A percentile compares a stretch with the other conserved stretches of the same genome.
Conservation (phyloP, 106 monocot genomes). For the Acanthochlamys bracteata region DNA sequence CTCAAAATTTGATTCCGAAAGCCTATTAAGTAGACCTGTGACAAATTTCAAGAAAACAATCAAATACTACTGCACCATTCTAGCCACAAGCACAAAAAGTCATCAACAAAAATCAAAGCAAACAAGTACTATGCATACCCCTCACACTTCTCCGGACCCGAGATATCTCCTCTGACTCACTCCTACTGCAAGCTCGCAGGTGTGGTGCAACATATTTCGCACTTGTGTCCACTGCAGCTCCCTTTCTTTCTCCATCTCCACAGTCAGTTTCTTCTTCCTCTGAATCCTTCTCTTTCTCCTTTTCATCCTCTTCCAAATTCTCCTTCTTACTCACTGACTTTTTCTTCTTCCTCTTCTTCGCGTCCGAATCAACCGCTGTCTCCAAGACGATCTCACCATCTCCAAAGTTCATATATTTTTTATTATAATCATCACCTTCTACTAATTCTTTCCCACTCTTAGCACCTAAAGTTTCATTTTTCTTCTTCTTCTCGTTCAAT, state of each 20-base stretch:
- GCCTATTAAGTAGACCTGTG: constrained; percentile 63
- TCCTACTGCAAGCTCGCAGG: constrained; percentile 25
- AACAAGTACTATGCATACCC: no score
- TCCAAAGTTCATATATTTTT: no score
- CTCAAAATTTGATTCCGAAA: constrained; percentile 75
- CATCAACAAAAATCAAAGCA: neutral
- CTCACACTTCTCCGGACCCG: constrained; percentile 62
- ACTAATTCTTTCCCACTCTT: no score
- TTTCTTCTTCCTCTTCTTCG: neutral
- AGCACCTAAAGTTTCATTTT: no score
- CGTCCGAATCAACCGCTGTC: neutral
- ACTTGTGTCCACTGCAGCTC: neutral
- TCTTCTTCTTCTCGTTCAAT: no score
- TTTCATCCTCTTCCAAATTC: neutral
- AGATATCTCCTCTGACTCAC: constrained; percentile 64
- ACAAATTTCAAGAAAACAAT: neutral
- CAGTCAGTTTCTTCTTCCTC: neutral
- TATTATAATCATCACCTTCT: no score
- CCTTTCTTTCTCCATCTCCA: neutral
- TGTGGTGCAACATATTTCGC: constrained; percentile 65
- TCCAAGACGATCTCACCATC: neutral
- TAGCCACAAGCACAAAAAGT: neutral
- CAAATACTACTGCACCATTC: neutral
- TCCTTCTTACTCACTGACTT: neutral
- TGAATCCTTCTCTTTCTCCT: neutral